Evolutionary conservation across 2,329 filamentous ascomycete genomes (phyloP), one percentile per base, ranked within the genome.

Genomic region (Clonostachys byssicola): DNA sequence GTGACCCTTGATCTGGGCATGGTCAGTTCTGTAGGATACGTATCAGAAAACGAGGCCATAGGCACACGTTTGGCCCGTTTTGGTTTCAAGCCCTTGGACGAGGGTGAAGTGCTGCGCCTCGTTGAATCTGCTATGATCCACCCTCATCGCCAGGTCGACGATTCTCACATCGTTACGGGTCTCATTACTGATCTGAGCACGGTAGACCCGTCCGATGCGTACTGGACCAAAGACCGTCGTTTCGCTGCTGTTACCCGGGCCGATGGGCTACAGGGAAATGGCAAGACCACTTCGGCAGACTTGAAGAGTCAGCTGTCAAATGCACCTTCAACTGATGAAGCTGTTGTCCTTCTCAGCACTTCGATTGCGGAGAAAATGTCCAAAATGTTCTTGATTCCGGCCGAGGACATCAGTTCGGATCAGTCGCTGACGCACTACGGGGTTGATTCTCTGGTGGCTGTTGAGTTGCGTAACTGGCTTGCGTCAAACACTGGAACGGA

Each of bases 391-490:
- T 30, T 48, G 12, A 13, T 42, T 5, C 33, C 44, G 3, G 16
- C 13, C 13, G 48, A 52, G 2, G 51, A 54, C 12, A 43, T 58
- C 2, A 53, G 56, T 12, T 42, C 46, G 3, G 46, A 36, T 12
- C 46, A 46, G 34, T 53, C 56, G 13, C 17, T 52, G 16, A 46
- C 48, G 34, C 44, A 45, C 2, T 52, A 54, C 23, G 56, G 56
- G 4, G 20, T 59, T 5, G 56, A 59, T 35, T 56, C 53, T 12
- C 36, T 59, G 30, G 54, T 58, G 2, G 54, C 52, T 4, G 50
- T 58, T 16, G 57, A 59, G 41, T 35, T 58, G 39, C 44, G 57
- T 5, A 52, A 52, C 34, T 59, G 54, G 54, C 20, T 23, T 23
- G 20, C 20, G 20, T 23, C 20, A 23, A 23, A 23, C 20, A 23